Base-by-base conservation (phyloP, 1,284 basidiomycete species). In the Cystobasidium sp. region DNA sequence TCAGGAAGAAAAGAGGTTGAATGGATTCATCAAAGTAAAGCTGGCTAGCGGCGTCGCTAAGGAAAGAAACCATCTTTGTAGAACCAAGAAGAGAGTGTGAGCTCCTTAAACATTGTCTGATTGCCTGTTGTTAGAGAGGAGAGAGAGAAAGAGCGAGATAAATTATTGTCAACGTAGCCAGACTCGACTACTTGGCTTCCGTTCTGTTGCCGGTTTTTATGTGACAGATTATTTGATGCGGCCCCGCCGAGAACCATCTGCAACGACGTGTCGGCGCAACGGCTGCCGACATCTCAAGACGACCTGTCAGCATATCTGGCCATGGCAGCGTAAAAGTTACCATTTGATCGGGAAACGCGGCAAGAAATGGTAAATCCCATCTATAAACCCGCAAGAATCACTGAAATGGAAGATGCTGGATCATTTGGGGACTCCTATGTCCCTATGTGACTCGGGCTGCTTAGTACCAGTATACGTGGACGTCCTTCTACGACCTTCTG, bases 1-100 rank as follows among this genome's bases (percentile, higher is more conserved):
- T 58, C 22, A 69, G 58, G 47, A 69, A 69, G 56, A 58, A 69
- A 12, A 69, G 55, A 16, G 68, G 68, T 41, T 69, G 68, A 22
- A 66, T 44, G 37, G 31, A 52, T 31, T 66, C 64, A 44, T 66
- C 64, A 53, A 66, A 66, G 64, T 55, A 53, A 39, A 52, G 64
- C n/a, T 24, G 31, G 22, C 8, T 66, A 24, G 41, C 64, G 53
- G 51, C 22, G 3, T 10, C 14, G 22, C 37, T 51, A 41, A 66
- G 51, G 49, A 66, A 66, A 24, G 64, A 51, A 12, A 52, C 64
- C 49, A 52, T 66, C 14, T 49, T 47, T 31, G 31, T 20, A 43
- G 22, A 24, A 51, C 16, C 31, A 63, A 20, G 22, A 47, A 24
- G 12, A 63, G 61, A 63, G 61, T 63, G 18, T 20, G 39, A 20